Percentiles rank a stretch among this genome's conserved stretches.
Evolutionary conservation across 2,329 filamentous ascomycete genomes (phyloP).

Genomic region (Penicillium concentricum): DNA sequence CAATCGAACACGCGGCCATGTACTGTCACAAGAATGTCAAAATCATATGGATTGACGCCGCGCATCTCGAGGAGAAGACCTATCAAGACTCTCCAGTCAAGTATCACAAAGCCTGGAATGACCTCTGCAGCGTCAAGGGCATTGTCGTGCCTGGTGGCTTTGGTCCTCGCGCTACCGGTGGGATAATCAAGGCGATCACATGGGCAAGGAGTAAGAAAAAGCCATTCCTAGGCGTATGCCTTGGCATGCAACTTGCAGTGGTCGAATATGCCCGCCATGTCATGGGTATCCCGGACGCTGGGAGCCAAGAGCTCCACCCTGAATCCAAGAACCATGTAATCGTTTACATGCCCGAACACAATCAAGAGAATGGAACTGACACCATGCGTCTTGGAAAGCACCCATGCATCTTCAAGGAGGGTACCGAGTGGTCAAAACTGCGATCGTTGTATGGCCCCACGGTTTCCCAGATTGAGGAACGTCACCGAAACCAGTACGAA

Average conservation of each 20-base stretch:
- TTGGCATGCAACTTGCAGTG: conserved; percentile 90
- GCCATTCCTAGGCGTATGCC: conserved; percentile 85
- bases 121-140: conserved; percentile 64
- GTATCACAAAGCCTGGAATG: conserved; percentile 84
- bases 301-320: conserved; percentile 56
- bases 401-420: conserved; percentile 70
- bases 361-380: conserved; percentile 73
- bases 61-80: conserved; percentile 71
- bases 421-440: conserved; percentile 75
- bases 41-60: conserved; percentile 80
- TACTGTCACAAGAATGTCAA: conserved; percentile 75
- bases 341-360: conserved; percentile 89
- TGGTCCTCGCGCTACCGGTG: conserved; percentile 75
- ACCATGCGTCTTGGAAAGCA: conserved; percentile 83
- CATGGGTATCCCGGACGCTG: conserved; percentile 60
- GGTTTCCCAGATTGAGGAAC: conserved; percentile 60
- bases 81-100: conserved; percentile 63
- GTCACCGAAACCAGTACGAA: conserved; percentile 87
- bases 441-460: conserved; percentile 67
- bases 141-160: conserved; percentile 70
- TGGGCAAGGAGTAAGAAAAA: conserved; percentile 81
- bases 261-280: conserved; percentile 82
- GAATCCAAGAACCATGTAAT: conserved; percentile 67
- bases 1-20: conserved; percentile 90
- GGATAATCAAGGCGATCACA: conserved; percentile 84